A percentile compares a stretch with the other conserved stretches of the same genome.
phyloP scores from a whole-genome alignment of 768 basidiomycete genomes.

The Neoboletus subvelutipes region DNA sequence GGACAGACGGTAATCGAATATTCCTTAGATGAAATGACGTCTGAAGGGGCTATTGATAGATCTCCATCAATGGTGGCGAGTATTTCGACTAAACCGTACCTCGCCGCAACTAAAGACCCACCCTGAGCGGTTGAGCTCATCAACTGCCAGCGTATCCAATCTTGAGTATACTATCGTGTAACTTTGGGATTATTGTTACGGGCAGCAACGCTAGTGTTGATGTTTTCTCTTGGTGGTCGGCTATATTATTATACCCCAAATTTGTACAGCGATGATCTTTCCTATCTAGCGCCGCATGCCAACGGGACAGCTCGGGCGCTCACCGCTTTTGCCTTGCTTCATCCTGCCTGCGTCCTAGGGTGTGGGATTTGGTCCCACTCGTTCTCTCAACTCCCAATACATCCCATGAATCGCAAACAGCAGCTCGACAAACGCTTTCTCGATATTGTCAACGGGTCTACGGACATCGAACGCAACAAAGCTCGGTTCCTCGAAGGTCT shows the following conservation, averaged over 20 bases:
- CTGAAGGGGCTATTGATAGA: neutral
- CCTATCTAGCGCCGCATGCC: neutral
- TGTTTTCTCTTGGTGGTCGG: neutral
- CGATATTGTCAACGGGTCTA: slow-evolving; percentile 32
- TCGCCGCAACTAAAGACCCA: neutral
- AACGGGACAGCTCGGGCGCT: neutral
- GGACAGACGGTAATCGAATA: neutral
- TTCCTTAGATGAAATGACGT: neutral
- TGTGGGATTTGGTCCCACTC: neutral
- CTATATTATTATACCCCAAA: neutral
- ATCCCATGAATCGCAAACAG: slow-evolving; percentile 22
- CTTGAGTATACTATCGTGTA: neutral
- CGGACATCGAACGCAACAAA: slow-evolving; percentile 27
- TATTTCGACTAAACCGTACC: neutral
- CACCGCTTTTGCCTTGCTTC: no score
- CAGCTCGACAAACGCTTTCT: slow-evolving; percentile 38
- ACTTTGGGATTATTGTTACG: neutral
- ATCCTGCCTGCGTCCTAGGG: no score
- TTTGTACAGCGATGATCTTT: neutral
- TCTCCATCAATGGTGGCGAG: neutral
- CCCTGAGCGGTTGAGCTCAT: neutral
- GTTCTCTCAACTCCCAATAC: neutral
- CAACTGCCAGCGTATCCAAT: neutral
- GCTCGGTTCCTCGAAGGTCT: slow-evolving; percentile 48
- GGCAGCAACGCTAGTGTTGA: neutral